Evolutionary conservation across 1,139 yeast species (phyloP), one percentile per base, ranked within the genome.

Genomic region (Suzukiozyma palmioleophila): DNA sequence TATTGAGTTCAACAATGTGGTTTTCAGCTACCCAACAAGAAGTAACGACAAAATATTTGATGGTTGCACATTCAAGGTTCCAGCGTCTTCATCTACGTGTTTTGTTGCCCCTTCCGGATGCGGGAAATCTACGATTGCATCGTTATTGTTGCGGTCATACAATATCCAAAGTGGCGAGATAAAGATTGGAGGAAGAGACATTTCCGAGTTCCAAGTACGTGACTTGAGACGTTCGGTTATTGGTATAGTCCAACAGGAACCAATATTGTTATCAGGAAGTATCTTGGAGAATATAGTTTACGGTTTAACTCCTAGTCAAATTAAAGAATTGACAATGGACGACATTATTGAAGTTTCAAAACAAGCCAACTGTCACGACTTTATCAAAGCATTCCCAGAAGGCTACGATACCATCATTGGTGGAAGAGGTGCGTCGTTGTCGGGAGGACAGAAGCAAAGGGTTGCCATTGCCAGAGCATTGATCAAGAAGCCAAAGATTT

Each of bases 21-120:
- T 66, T 2, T 90, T 90, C 62, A 69, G 81, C 41, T 90, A 90
- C 58, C 96, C 97, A n/a, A 81, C 95, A 1, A 75, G 97, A 44
- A 86, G 86, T n/a, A 77, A 81, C 42, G 87, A 84, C 39, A 59
- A 64, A 35, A 81, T 90, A 12, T 81, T 90, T 56, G 61, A 79
- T 16, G 75, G 77, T n/a, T 73, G 89, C 52, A 66, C 75, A 30
- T 73, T 89, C 39, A 68, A 62, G 9, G 74, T 89, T 27, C 60
- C 70, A 11, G 77, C 85, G 3, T 89, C 92, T 12, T 82, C 88
- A 40, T 86, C 88, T 43, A 81, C 92, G 6, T 92, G 96, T 54
- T 74, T 89, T 39, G 96, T 88, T 12, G 97, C 97, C 1, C 86
- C 92, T 12, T 85, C 95, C 14, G 97, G 97, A 0, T 82, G 94